These are phyloP conservation scores for Irpex sp. DNA, from an alignment of 1,284 basidiomycete genomes.

Conservation along the genomic window DNA sequence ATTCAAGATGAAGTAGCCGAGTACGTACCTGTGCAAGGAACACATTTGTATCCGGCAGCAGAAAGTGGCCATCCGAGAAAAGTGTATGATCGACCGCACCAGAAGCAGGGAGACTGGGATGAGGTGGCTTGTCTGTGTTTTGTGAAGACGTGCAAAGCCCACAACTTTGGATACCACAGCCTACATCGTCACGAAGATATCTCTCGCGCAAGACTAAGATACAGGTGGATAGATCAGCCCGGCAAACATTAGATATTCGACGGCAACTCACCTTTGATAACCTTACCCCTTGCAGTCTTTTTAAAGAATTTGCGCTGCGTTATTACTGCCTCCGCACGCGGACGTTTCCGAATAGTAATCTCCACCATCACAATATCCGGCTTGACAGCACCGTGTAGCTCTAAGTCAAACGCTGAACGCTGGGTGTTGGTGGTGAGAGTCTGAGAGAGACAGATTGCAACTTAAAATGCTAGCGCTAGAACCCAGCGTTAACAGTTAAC, in stretches of 20 bases:
- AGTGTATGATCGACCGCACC: conserved; percentile 41
- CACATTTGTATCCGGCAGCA: conserved; percentile 95
- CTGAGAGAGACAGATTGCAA: too few species aligned
- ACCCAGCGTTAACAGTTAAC: background rate
- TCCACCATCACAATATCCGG: conserved; percentile 39
- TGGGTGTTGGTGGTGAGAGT: too few species aligned
- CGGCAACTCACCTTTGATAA: conserved; percentile 73
- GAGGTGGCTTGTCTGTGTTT: conserved; percentile 17
- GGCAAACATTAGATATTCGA: conserved; percentile 3
- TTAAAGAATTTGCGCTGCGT: conserved; percentile 90
- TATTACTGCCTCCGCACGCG: conserved; percentile 66
- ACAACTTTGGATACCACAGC: conserved; percentile 84
- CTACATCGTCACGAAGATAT: conserved; percentile 91
- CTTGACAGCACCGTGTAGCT: background rate
- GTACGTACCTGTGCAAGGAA: conserved; percentile 80
- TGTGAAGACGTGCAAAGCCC: conserved; percentile 47
- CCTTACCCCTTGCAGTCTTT: conserved; percentile 93
- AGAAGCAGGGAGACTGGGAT: conserved; percentile 38
- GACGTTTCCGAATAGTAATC: conserved; percentile 79
- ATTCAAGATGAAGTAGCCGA: background rate
- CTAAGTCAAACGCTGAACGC: too few species aligned
- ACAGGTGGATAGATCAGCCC: background rate
- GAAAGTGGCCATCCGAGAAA: conserved; percentile 71
- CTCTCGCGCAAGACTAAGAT: conserved; percentile 83
- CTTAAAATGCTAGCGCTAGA: too few species aligned